These are phyloP conservation scores for Ophiosphaerella narmari DNA, from an alignment of 2,329 filamentous ascomycete species.

Conservation along the genomic window DNA sequence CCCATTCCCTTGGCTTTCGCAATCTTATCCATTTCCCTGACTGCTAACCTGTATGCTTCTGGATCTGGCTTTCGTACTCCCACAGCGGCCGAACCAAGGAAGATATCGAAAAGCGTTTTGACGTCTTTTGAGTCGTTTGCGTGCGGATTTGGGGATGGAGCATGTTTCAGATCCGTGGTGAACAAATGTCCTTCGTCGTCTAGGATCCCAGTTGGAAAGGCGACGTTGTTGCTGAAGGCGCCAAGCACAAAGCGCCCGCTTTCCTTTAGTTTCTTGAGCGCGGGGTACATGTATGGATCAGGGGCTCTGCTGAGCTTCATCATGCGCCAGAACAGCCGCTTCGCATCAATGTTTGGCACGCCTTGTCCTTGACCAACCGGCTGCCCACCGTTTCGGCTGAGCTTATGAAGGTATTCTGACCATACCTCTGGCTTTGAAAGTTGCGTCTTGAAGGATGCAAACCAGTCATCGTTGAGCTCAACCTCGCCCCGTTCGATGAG, in stretches of 20 bases:
- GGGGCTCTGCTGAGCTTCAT: conserved; percentile 73
- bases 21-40: conserved; percentile 68
- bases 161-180: conserved; percentile 40
- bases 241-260: conserved; percentile 58
- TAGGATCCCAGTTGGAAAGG: conserved; percentile 76
- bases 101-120: conserved; percentile 77
- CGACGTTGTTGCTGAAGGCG: conserved; percentile 87
- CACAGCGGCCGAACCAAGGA: conserved; percentile 83
- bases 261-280: conserved; percentile 69
- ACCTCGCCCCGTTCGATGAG: conserved; percentile 84
- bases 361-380: conserved; percentile 52
- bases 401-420: conserved; percentile 60
- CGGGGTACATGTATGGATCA: conserved; percentile 89
- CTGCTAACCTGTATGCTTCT: conserved; percentile 75
- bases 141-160: conserved; percentile 23
- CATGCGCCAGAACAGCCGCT: conserved; percentile 88
- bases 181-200: conserved; percentile 59
- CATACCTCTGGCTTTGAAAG: conserved; percentile 70
- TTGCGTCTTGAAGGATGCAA: conserved; percentile 74
- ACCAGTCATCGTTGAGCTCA: conserved; percentile 74
- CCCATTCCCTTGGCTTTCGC: conserved; percentile 59
- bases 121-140: conserved; percentile 55
- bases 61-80: conserved; percentile 87
- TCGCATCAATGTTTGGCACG: conserved; percentile 74
- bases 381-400: conserved; percentile 22